Evolutionary conservation across 108 stramenopile genomes (phyloP).

Genomic region (Cyclotella kingstonii): DNA sequence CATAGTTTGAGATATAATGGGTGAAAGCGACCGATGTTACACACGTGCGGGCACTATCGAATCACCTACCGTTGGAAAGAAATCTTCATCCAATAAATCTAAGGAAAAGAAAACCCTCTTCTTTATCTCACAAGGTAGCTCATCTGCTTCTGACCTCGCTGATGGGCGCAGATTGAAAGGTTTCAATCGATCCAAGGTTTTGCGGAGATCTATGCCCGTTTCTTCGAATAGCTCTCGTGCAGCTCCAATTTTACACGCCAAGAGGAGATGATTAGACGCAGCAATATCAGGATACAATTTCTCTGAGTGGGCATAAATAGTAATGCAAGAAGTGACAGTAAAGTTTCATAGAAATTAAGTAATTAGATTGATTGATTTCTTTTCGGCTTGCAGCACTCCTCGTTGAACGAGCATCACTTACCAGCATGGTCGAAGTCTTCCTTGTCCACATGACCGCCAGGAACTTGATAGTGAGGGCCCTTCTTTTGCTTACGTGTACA

Average conservation of each 20-base stretch:
- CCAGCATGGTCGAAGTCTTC: conserved; percentile 57
- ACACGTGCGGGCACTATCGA: background rate
- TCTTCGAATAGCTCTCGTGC: conserved; percentile 83
- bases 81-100: conserved; percentile 55
- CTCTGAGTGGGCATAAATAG: background rate
- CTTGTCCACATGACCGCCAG: conserved; percentile 81
- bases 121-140: conserved; percentile 45
- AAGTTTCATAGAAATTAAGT: background rate
- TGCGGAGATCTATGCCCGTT: conserved; percentile 71
- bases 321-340: background rate
- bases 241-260: conserved; percentile 62
- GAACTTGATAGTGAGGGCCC: conserved; percentile 72
- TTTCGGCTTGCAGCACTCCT: too few relatives aligned
- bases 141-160: background rate
- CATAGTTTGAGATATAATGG: too few relatives aligned
- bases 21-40: background rate
- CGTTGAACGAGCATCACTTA: too few relatives aligned
- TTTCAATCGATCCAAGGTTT: conserved; percentile 46
- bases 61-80: conserved; percentile 22
- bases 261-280: conserved; percentile 31
- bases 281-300: background rate
- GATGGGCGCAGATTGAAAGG: conserved; percentile 35
- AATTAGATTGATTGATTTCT: too few relatives aligned
- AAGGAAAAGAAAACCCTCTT: conserved; percentile 58
- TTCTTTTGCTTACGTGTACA: conserved; percentile 80